Conservation (phyloP, 2,329 filamentous ascomycete species). For the Fusarium palustre region DNA sequence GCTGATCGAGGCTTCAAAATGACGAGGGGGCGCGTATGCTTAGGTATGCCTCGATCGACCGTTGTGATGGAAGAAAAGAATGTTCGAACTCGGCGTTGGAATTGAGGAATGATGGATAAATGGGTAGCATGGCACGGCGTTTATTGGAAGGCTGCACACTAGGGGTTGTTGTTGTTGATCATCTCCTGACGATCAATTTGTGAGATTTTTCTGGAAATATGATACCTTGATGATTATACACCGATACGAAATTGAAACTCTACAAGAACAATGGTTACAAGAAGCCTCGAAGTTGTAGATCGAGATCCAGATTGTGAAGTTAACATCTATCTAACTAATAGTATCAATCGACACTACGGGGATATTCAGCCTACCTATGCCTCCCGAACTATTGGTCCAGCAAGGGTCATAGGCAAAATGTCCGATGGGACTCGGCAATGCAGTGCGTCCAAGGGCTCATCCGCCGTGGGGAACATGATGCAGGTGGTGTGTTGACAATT, state of each 20-base stretch:
- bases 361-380: not conserved
- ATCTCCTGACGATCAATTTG: conserved; percentile 15
- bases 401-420: not conserved
- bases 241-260: not conserved
- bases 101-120: conserved; percentile 14
- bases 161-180: conserved; percentile 14
- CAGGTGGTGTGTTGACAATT: not conserved
- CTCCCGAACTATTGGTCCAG: not conserved
- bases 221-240: conserved; percentile 6
- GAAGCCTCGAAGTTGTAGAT: not conserved
- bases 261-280: not conserved
- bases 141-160: conserved; percentile 24
- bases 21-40: not conserved
- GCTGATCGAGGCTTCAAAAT: not conserved
- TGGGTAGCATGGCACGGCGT: conserved; percentile 45
- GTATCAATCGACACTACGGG: not conserved
- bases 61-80: conserved; percentile 10
- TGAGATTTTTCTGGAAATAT: not conserved
- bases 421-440: not conserved
- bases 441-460: not conserved
- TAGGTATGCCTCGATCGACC: conserved; percentile 4
- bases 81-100: conserved; percentile 36
- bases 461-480: not conserved
- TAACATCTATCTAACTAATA: not conserved
- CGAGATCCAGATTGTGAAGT: not conserved